Evolutionary conservation across 352 stramenopile genomes (phyloP).

Genomic region (Phytopythium litorale): DNA sequence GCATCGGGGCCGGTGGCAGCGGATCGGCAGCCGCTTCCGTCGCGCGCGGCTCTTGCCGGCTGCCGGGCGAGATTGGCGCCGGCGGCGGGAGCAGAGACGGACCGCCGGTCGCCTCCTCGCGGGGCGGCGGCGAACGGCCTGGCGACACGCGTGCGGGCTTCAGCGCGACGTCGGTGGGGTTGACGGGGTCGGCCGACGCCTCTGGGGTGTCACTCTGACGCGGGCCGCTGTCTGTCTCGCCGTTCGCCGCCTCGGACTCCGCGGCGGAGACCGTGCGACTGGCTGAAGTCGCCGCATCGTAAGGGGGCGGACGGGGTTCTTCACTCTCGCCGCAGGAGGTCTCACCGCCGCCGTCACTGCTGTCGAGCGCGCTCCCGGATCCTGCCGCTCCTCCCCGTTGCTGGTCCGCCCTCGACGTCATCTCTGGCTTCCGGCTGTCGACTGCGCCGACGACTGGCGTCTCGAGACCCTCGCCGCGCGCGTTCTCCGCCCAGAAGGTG

Average conservation of each 20-base stretch:
- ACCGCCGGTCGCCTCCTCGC: background rate
- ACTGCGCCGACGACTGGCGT: background rate
- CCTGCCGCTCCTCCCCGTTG: background rate
- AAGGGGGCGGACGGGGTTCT: background rate
- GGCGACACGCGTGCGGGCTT: background rate
- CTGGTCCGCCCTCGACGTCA: background rate
- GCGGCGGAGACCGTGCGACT: background rate
- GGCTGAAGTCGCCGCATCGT: background rate
- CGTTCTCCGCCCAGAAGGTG: slow-evolving; percentile 42
- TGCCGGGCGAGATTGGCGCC: background rate
- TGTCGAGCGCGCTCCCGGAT: background rate
- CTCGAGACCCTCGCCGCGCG: background rate
- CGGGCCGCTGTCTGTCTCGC: background rate
- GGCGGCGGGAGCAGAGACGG: background rate
- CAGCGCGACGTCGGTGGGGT: background rate
- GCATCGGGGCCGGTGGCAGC: background rate
- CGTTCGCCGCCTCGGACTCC: background rate
- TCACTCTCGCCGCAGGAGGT: background rate
- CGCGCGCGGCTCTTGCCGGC: background rate
- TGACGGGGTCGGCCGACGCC: background rate
- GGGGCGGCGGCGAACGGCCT: background rate
- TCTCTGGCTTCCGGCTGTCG: background rate
- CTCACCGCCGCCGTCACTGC: background rate
- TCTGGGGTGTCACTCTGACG: background rate
- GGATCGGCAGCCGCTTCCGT: background rate